Base-by-base conservation (phyloP, 177 flowering plant species). In the Vitis hybrid region DNA sequence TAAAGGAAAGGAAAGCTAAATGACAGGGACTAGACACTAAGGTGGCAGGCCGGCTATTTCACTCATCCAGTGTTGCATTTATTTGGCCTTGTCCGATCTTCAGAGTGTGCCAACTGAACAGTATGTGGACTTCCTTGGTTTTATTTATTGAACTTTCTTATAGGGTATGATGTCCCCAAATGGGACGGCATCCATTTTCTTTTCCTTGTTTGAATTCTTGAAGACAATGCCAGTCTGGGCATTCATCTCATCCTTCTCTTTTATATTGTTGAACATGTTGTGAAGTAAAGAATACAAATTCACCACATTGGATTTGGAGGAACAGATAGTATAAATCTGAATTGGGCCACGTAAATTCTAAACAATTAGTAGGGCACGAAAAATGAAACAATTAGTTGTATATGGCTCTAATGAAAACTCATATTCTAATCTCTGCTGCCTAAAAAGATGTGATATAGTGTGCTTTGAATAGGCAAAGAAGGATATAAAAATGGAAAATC, bases 141-240 rank as follows among this genome's bases (percentile, higher is more conserved):
- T 57, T 24, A 31, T 54, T 31, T 55, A 54, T 56, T 56, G 11
- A 12, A 28, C 44, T 8, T 53, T 15, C 55, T 22, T 14, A 28
- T 13, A 28, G 69, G 69, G 55, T 28, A 66, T 31, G 50, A n/a
- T 64, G 67, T 64, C 67, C 31, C 24, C 13, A 11, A 60, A 8
- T 18, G 49, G 50, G 33, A 11, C 18, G 65, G 15, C 44, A 18
- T 13, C 15, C 65, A 31, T 13, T 66, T 20, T 66, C 20, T 19
- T 4, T 53, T n/a, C 60, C 22, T 66, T 51, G 10, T 24, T 55
- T 13, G 17, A 47, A 19, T 54, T 66, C 59, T 66, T 24, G 60
- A 66, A 54, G 31, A 54, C n/a, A n/a, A 66, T 28, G 15, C 11
- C 31, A 3, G 7, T 54, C 12, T 24, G n/a, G 50, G 59, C 5